A percentile compares a stretch with the other conserved stretches of the same genome.
These are phyloP conservation scores for Sicyos edulis DNA, from an alignment of 306 rosid genomes.

Conservation along the genomic window DNA sequence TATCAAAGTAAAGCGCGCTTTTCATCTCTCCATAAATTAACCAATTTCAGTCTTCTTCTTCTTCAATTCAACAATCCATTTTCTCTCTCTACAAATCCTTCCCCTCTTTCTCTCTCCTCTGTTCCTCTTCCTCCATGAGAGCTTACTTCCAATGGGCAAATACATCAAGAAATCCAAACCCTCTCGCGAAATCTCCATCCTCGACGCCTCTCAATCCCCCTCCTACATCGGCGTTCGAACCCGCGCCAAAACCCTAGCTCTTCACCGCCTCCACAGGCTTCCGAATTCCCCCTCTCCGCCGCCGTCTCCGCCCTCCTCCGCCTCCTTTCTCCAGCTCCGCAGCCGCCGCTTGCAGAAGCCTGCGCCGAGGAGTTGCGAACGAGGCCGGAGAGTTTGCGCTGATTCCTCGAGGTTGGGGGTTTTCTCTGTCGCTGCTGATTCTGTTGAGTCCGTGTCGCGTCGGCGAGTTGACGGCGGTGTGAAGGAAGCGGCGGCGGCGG, in stretches of 20 bases:
- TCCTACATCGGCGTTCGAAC: conserved; percentile 74
- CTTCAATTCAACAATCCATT: background rate
- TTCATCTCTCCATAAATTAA: conserved; percentile 19
- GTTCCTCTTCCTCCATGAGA: conserved; percentile 26
- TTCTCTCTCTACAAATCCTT: conserved; percentile 13
- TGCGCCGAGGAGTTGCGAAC: conserved; percentile 25
- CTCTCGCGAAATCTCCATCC: conserved; percentile 43
- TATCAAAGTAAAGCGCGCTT: conserved; percentile 4
- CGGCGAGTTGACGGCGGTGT: conserved; percentile 19
- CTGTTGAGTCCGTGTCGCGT: conserved; percentile 26
- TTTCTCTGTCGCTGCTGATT: conserved; percentile 26
- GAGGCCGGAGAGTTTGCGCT: conserved; percentile 47
- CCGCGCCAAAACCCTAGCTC: conserved; percentile 92
- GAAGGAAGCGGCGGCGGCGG: conserved; percentile 16
- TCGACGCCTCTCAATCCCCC: conserved; percentile 46
- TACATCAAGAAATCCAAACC: conserved; percentile 80
- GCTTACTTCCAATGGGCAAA: conserved; percentile 56
- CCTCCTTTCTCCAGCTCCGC: conserved; percentile 77
- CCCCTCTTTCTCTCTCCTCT: conserved; percentile 20
- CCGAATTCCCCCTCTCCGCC: conserved; percentile 23
- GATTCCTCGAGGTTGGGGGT: conserved; percentile 37
- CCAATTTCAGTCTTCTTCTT: background rate
- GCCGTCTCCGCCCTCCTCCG: conserved; percentile 28
- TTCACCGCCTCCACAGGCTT: conserved; percentile 39
- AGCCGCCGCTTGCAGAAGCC: conserved; percentile 71